phyloP scores from a whole-genome alignment of 495 filamentous ascomycete genomes.

The Articulospora tetracladia region DNA sequence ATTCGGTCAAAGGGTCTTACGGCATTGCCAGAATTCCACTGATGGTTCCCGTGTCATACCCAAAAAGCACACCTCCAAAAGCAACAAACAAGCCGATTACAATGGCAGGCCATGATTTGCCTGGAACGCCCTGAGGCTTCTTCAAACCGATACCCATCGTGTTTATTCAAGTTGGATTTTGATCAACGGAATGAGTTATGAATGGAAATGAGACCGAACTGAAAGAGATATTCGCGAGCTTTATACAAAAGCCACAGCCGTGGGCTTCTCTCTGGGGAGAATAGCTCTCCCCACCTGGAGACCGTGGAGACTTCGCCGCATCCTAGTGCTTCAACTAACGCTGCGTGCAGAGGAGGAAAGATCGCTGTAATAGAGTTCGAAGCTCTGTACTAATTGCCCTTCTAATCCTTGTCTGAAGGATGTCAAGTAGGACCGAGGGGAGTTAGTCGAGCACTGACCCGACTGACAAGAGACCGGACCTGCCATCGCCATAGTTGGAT shows the following conservation, averaged over 20 bases:
- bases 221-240: background rate
- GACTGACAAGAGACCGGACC: background rate
- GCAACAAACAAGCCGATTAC: constrained; percentile 77
- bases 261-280: background rate
- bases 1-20: constrained; percentile 30
- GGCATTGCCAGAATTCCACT: constrained; percentile 80
- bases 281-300: background rate
- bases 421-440: background rate
- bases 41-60: constrained; percentile 86
- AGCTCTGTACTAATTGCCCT: background rate
- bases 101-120: constrained; percentile 70
- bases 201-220: background rate
- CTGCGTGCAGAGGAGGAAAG: background rate
- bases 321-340: background rate
- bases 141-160: constrained; percentile 30
- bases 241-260: background rate
- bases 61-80: constrained; percentile 83
- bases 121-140: constrained; percentile 49
- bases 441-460: background rate
- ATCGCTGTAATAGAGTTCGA: background rate
- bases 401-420: background rate
- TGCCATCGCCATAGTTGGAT: background rate
- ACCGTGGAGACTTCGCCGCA: no score
- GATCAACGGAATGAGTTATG: background rate
- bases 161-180: background rate